Percentiles rank a stretch among this genome's conserved stretches.
Evolutionary conservation across 371 early-diverging fungal species (phyloP).

Genomic region (Mortierella sp.): DNA sequence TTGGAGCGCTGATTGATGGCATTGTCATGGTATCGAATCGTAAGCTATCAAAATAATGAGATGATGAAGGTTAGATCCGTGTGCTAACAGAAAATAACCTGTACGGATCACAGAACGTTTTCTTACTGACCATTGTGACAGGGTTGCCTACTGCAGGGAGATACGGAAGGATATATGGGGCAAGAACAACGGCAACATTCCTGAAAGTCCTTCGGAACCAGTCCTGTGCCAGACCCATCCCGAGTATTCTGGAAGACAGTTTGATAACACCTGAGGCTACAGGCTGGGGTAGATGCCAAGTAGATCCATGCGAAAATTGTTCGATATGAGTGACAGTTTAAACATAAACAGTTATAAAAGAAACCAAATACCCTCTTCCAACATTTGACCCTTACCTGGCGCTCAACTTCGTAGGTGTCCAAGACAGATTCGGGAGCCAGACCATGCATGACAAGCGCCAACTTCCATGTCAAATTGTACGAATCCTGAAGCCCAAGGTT

Average conservation of each 20-base stretch:
- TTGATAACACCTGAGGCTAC: conserved; percentile 42
- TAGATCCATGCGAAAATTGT: too few relatives aligned
- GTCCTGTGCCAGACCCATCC: conserved; percentile 19
- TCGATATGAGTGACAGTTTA: too few relatives aligned
- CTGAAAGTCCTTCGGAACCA: conserved; percentile 19
- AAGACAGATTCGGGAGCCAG: conserved; percentile 30
- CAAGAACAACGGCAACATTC: conserved; percentile 18
- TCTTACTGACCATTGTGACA: conserved; percentile 24
- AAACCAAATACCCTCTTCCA: too few relatives aligned
- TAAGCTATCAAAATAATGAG: conserved; percentile 15
- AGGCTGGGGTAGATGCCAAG: too few relatives aligned
- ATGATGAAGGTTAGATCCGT: too few relatives aligned
- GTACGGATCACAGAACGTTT: too few relatives aligned
- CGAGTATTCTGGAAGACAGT: conserved; percentile 13
- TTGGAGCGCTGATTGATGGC: conserved; percentile 32
- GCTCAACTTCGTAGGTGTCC: conserved; percentile 35
- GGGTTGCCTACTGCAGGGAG: conserved; percentile 10
- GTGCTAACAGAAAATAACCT: too few relatives aligned
- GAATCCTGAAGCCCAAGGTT: conserved; percentile 49
- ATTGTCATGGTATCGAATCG: conserved; percentile 41
- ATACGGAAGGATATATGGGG: conserved; percentile 32
- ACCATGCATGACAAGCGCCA: conserved; percentile 41
- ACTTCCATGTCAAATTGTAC: conserved; percentile 46
- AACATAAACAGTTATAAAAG: neutral
- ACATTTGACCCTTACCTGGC: conserved; percentile 43